Percentiles rank a stretch among this genome's conserved stretches.
These are phyloP conservation scores for Trichoderma asperelloides DNA, from an alignment of 495 filamentous ascomycete species.

Conservation along the genomic window DNA sequence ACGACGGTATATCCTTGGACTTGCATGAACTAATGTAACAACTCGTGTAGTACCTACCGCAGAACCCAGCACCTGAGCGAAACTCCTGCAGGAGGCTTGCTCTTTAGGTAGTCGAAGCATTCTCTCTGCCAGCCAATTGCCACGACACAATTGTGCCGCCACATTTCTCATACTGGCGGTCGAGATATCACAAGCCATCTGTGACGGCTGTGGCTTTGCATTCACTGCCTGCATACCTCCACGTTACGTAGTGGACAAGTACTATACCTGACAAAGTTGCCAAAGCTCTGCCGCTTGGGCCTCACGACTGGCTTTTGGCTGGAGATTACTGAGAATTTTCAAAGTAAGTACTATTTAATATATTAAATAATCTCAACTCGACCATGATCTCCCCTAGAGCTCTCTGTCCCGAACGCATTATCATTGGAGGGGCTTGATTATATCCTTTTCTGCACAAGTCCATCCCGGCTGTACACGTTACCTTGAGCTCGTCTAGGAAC, in stretches of 20 bases:
- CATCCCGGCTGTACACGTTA: too few species aligned
- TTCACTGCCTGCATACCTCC: neutral
- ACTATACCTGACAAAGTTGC: neutral
- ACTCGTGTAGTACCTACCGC: neutral
- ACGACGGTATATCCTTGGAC: neutral
- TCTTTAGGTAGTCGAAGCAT: neutral
- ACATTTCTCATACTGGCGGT: neutral
- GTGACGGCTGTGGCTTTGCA: neutral
- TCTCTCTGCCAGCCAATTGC: neutral
- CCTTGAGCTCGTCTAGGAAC: too few species aligned
- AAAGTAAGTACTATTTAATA: neutral
- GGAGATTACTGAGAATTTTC: neutral
- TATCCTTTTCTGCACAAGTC: neutral
- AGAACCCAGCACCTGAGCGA: neutral
- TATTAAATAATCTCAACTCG: neutral
- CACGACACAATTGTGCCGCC: neutral
- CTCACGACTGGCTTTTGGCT: neutral
- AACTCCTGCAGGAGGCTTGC: neutral
- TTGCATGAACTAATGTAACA: constrained; percentile 4
- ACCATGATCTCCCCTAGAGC: neutral
- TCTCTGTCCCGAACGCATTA: neutral
- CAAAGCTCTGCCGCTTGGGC: neutral
- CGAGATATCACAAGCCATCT: neutral
- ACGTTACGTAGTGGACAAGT: neutral
- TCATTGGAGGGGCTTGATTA: neutral